A percentile compares a stretch with the other conserved stretches of the same genome.
These are phyloP conservation scores for Hypoxylon sp. DNA, from an alignment of 2,329 filamentous ascomycete species.

Conservation along the genomic window DNA sequence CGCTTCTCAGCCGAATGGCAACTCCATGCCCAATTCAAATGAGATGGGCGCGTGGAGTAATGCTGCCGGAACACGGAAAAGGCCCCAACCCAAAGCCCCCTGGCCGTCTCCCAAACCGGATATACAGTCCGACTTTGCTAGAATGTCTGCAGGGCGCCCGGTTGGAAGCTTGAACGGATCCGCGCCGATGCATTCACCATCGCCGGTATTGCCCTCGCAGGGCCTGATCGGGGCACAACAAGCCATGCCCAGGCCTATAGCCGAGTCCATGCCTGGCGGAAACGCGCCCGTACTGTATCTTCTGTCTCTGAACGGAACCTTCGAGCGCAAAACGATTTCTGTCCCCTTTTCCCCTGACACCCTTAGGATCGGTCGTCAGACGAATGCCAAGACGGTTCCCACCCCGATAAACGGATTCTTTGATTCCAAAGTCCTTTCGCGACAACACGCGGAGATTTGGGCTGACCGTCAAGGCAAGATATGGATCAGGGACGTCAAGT, in stretches of 20 bases:
- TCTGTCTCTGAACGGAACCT: slow-evolving; percentile 92
- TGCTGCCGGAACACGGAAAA: slow-evolving; percentile 61
- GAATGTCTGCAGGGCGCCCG: slow-evolving; percentile 54
- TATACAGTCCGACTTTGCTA: slow-evolving; percentile 60
- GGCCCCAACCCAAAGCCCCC: slow-evolving; percentile 62
- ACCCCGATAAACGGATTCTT: slow-evolving; percentile 95
- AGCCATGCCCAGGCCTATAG: slow-evolving; percentile 71
- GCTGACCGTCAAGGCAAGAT: slow-evolving; percentile 86
- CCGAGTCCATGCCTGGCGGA: slow-evolving; percentile 71
- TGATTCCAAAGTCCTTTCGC: slow-evolving; percentile 95
- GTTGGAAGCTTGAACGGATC: slow-evolving; percentile 60
- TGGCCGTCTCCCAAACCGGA: slow-evolving; percentile 65
- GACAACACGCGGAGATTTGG: slow-evolving; percentile 97
- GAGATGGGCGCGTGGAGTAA: slow-evolving; percentile 66
- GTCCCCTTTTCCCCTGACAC: slow-evolving; percentile 96
- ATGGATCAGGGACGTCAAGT: slow-evolving; percentile 97
- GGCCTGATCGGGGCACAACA: slow-evolving; percentile 57
- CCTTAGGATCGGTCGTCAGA: slow-evolving; percentile 93
- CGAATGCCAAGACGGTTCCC: slow-evolving; percentile 94
- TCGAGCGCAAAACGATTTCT: slow-evolving; percentile 95
- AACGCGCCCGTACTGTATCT: slow-evolving; percentile 85
- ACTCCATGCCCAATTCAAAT: slow-evolving; percentile 58
- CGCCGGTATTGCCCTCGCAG: slow-evolving; percentile 54
- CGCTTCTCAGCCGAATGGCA: slow-evolving; percentile 70
- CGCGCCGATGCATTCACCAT: slow-evolving; percentile 54